A percentile compares a stretch with the other conserved stretches of the same genome.
These are phyloP conservation scores for Lipomyces orientalis DNA, from an alignment of 805 yeast species.

Conservation along the genomic window DNA sequence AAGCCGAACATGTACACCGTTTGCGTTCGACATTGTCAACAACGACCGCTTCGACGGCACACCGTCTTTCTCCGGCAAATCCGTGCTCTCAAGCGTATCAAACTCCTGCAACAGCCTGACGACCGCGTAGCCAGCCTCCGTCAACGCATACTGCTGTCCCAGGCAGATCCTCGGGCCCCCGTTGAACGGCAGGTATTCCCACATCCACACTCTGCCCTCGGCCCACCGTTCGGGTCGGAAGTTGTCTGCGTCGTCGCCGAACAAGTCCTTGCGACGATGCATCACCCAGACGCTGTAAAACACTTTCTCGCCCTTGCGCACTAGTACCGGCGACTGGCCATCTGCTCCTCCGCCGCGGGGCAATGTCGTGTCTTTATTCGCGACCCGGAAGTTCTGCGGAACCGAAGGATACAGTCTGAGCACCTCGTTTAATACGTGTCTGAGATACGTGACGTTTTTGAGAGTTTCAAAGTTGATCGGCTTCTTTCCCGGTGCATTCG, in stretches of 20 bases:
- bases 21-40: slow-evolving; percentile 23
- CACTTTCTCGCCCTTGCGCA: slow-evolving; percentile 53
- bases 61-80: slow-evolving; percentile 14
- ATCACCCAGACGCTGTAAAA: slow-evolving; percentile 51
- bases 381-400: slow-evolving; percentile 55
- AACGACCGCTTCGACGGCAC: slow-evolving; percentile 17
- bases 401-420: slow-evolving; percentile 59
- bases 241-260: slow-evolving; percentile 53
- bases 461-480: slow-evolving; percentile 52
- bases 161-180: slow-evolving; percentile 63
- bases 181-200: slow-evolving; percentile 60
- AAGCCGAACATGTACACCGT: slow-evolving; percentile 23
- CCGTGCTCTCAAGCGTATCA: slow-evolving; percentile 36
- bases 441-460: slow-evolving; percentile 55
- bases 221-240: slow-evolving; percentile 60
- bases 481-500: slow-evolving; percentile 27
- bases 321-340: slow-evolving; percentile 48
- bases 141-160: slow-evolving; percentile 62
- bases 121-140: slow-evolving; percentile 55
- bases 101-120: slow-evolving; percentile 49
- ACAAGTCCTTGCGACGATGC: slow-evolving; percentile 50
- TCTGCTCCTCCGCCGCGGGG: slow-evolving; percentile 61
- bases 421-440: slow-evolving; percentile 54
- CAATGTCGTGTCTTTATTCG: slow-evolving; percentile 53
- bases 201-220: slow-evolving; percentile 46